Evolutionary conservation across 768 basidiomycete species (phyloP).

Genomic region (Chiua virens): DNA sequence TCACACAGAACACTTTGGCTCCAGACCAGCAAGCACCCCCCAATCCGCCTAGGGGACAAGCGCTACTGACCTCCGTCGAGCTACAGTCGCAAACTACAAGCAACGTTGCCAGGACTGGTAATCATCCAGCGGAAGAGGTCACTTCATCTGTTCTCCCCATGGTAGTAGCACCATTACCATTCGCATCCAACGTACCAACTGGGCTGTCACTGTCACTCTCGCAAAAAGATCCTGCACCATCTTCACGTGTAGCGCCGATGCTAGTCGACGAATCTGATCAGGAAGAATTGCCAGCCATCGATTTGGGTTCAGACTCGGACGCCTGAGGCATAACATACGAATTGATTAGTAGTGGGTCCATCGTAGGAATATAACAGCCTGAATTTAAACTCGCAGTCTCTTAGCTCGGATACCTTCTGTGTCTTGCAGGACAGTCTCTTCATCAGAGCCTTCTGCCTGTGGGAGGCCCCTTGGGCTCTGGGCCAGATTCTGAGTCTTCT

Average conservation of each 20-base stretch:
- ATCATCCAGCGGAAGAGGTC: background rate
- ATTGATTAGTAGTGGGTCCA: background rate
- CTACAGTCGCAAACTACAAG: slow-evolving; percentile 1
- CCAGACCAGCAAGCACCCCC: background rate
- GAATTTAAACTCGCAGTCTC: slow-evolving; percentile 13
- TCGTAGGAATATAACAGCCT: background rate
- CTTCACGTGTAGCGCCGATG: slow-evolving; percentile 8
- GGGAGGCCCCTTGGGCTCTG: slow-evolving; percentile 13
- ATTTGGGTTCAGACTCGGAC: slow-evolving; percentile 81
- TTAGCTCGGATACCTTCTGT: slow-evolving; percentile 7
- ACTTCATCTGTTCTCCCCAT: background rate
- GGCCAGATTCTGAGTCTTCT: slow-evolving; percentile 24
- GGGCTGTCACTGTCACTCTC: background rate
- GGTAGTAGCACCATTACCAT: background rate
- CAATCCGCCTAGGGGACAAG: background rate
- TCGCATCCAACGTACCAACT: background rate
- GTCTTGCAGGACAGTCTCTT: slow-evolving; percentile 26
- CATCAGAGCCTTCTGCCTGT: slow-evolving; percentile 35
- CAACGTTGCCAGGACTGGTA: background rate
- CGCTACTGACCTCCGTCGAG: background rate
- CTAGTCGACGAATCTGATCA: slow-evolving; percentile 49
- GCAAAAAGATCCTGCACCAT: slow-evolving; percentile 6
- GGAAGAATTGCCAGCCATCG: slow-evolving; percentile 78
- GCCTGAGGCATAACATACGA: slow-evolving; percentile 4
- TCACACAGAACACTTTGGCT: background rate